phyloP scores from a whole-genome alignment of 768 basidiomycete species.

The Lentinula raphanica region DNA sequence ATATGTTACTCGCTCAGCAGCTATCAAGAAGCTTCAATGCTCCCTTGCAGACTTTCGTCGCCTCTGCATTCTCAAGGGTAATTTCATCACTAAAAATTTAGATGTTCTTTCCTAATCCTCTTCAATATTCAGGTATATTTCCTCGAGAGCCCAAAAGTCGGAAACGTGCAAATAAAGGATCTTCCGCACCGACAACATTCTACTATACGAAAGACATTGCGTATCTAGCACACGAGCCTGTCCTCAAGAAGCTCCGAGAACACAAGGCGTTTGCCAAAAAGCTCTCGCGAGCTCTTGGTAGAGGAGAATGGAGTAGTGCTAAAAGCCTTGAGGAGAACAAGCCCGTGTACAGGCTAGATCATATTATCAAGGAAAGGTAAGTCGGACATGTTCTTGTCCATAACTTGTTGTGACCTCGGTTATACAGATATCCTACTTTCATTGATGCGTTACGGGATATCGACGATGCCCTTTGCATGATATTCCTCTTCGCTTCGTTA shows the following conservation, averaged over 20 bases:
- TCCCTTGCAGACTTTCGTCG: slow-evolving; percentile 95
- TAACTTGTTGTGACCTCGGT: not conserved
- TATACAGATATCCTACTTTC: slow-evolving; percentile 88
- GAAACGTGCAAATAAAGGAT: slow-evolving; percentile 96
- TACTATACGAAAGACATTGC: slow-evolving; percentile 98
- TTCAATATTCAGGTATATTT: slow-evolving; percentile 80
- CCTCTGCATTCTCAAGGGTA: slow-evolving; percentile 96
- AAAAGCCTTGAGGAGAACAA: slow-evolving; percentile 92
- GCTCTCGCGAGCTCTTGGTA: slow-evolving; percentile 84
- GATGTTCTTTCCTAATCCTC: not conserved
- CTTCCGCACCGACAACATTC: slow-evolving; percentile 93
- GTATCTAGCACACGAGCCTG: slow-evolving; percentile 94
- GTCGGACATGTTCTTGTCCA: slow-evolving; percentile 16
- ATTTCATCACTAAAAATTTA: slow-evolving; percentile 14
- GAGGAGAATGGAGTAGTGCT: slow-evolving; percentile 92
- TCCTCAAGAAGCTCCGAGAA: slow-evolving; percentile 87
- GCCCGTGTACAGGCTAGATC: slow-evolving; percentile 88
- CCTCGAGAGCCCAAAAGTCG: slow-evolving; percentile 90
- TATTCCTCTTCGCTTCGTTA: slow-evolving; percentile 86
- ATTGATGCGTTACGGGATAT: slow-evolving; percentile 93
- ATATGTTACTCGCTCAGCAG: slow-evolving; percentile 84
- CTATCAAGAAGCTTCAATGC: slow-evolving; percentile 93
- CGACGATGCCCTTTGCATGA: slow-evolving; percentile 94
- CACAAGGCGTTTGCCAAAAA: slow-evolving; percentile 99
- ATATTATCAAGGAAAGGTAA: slow-evolving; percentile 95